Conservation (phyloP, 805 yeast genomes). For the Nakazawaea molendinolei region DNA sequence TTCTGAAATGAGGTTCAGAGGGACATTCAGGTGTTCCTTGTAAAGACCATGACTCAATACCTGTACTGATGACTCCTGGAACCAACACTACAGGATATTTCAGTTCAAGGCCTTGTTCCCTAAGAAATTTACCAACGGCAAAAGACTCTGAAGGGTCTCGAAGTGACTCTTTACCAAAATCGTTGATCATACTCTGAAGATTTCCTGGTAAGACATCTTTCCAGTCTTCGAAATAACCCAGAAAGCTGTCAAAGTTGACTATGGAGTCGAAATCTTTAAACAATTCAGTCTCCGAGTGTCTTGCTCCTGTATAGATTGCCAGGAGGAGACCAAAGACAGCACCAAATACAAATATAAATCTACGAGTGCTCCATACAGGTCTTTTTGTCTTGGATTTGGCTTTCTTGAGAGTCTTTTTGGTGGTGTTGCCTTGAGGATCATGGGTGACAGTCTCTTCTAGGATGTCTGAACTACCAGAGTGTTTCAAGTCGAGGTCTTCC, state of each 20-base stretch:
- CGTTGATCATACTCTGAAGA: slow-evolving; percentile 51
- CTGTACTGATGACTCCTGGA: slow-evolving; percentile 95
- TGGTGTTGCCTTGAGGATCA: not conserved
- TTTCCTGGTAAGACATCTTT: slow-evolving; percentile 64
- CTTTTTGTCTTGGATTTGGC: slow-evolving; percentile 10
- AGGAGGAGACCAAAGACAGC: slow-evolving; percentile 60
- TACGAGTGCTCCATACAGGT: slow-evolving; percentile 39
- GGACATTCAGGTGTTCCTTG: slow-evolving; percentile 76
- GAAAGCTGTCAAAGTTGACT: slow-evolving; percentile 48
- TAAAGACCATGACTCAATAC: slow-evolving; percentile 89
- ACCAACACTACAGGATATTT: slow-evolving; percentile 84
- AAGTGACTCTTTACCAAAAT: slow-evolving; percentile 36
- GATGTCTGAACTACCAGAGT: not conserved
- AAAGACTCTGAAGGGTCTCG: slow-evolving; percentile 72
- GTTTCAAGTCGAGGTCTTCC: too few species aligned
- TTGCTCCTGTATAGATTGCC: slow-evolving; percentile 57
- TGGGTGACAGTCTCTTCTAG: too few species aligned
- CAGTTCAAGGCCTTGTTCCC: slow-evolving; percentile 42
- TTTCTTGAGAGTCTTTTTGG: slow-evolving; percentile 1
- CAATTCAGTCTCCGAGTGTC: slow-evolving; percentile 32
- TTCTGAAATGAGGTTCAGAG: slow-evolving; percentile 76
- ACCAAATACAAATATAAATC: slow-evolving; percentile 63
- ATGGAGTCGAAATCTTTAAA: slow-evolving; percentile 43
- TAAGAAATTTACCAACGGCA: slow-evolving; percentile 73
- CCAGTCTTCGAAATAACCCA: slow-evolving; percentile 65